Evolutionary conservation across 1,284 basidiomycete species (phyloP), one percentile per base, ranked within the genome.

Genomic region (Moesziomyces antarcticus): DNA sequence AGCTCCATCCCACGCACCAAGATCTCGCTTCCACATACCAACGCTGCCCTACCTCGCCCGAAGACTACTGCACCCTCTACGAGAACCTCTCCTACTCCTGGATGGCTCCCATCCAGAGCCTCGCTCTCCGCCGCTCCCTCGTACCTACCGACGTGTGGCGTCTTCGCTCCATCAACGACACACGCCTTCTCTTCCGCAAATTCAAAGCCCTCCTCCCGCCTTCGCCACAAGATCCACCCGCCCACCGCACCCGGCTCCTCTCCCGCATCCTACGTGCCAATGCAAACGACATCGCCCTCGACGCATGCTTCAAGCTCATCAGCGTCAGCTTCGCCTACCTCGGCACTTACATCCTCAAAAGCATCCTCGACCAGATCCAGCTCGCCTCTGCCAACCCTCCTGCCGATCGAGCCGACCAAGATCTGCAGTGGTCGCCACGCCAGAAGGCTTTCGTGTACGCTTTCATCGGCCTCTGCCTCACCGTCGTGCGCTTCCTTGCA

Each of bases 251-350:
- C 1, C 50, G 64, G 1, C 64, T 80, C 11, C 50, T 72, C 10
- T 27, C 55, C 1, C 56, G 66, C 40, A 58, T 80, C n/a, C 46
- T 78, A 0, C 55, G 60, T 9, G 68, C 74, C 20, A 80, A 80
- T 22, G 74, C 76, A 25, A 67, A 73, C 43, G 75, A 80, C 59
- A 74, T 80, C 49, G 44, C 60, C 2, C 69, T 75, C 16, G 78
- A 80, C 46, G 66, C 68, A 10, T 54, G 58, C 27, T 78, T 69
- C 72, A 80, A 78, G 50, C 55, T 79, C 37, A 58, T 64, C 56
- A 59, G 65, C 55, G 76, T 78, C 50, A 75, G 60, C 50, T 66
- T 80, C 22, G 71, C 74, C 21, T 80, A 80, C 43, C 70, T 77
- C 13, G 74, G 71, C 27, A 69, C 77, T 1, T 73, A 58, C 47